Percentiles rank a stretch among this genome's conserved stretches.
Evolutionary conservation across 805 yeast genomes (phyloP).

Genomic region (Jamesozyma jinghongensis): DNA sequence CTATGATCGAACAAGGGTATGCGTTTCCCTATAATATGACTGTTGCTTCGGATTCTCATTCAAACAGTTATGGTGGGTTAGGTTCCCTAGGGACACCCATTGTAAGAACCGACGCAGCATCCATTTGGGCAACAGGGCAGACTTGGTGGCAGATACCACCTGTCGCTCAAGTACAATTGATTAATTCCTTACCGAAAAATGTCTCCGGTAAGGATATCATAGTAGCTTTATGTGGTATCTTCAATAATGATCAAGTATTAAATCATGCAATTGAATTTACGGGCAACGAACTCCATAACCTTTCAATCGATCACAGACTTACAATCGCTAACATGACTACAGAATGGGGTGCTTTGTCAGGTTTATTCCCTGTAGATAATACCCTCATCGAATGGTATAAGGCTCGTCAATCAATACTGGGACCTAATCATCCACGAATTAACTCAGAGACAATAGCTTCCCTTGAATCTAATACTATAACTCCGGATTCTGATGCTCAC

Average conservation of each 20-base stretch:
- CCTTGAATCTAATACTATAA: conserved; percentile 10
- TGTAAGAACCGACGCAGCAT: conserved; percentile 97
- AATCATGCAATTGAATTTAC: conserved; percentile 91
- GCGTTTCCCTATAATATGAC: conserved; percentile 90
- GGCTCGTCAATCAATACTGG: conserved; percentile 39
- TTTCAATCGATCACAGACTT: conserved; percentile 74
- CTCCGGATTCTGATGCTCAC: conserved; percentile 63
- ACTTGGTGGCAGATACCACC: conserved; percentile 99
- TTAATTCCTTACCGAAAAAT: conserved; percentile 73
- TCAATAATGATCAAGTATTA: conserved; percentile 86
- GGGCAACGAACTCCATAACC: conserved; percentile 63
- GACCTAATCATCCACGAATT: conserved; percentile 79
- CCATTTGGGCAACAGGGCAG: conserved; percentile 99
- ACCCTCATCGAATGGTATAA: conserved; percentile 72
- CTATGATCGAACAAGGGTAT: conserved; percentile 98
- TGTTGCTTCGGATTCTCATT: conserved; percentile 96
- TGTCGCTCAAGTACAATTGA: conserved; percentile 84
- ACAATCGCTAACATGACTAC: conserved; percentile 98
- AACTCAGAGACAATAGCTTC: conserved; percentile 49
- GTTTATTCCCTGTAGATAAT: conserved; percentile 92
- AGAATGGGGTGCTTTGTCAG: conserved; percentile 98
- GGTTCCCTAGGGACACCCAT: conserved; percentile 96
- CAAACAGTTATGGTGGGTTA: conserved; percentile 95
- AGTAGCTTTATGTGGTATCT: conserved; percentile 88
- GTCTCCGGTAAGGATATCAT: conserved; percentile 96